Evolutionary conservation across 2,329 filamentous ascomycete species (phyloP), one percentile per base, ranked within the genome.

Genomic region (Sordariomycetes sp.): DNA sequence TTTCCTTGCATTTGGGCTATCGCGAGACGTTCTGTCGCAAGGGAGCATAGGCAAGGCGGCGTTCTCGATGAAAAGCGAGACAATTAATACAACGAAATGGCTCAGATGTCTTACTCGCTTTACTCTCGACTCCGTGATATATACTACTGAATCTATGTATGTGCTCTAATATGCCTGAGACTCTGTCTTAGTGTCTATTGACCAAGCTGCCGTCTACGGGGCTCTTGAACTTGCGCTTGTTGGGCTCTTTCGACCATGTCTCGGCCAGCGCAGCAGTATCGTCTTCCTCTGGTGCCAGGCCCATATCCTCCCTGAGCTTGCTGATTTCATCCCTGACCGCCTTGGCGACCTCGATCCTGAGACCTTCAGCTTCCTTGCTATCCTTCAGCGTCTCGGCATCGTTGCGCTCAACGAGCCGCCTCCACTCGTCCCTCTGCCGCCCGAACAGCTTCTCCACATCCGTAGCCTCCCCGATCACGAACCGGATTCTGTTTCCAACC

Each of bases 401-500:
- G 43, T 70, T 52, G 45, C 60, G 54, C 21, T 47, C 47, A 7
- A 77, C 70, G 48, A 95, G 59, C 36, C 70, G 67, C 47, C 72
- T 72, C 92, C 92, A 98, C 35, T 74, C 68, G 21, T 63, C 61
- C 38, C 90, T 71, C 51, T 93, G 62, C 39, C 86, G 83, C 4
- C 83, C 86, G 63, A 95, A 94, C 1, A 79, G 67, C 14, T 63
- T 64, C 38, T 92, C 84, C 1, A 71, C 68, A 48, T 93, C 80
- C 1, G 93, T 67, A 12, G 73, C 74, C 38, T 90, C 78, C 16
- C 92, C 92, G 54, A 94, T 88, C 2, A 78, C 79, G 33, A 94
- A 67, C 31, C 68, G 74, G 33, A 94, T 66, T 6, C 68, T 70
- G 45, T 85, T 81, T 33, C 82, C 78, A 9, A 77, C 60, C 4